Evolutionary conservation across 257 asterid species (phyloP).

Genomic region (Echites panduratus): DNA sequence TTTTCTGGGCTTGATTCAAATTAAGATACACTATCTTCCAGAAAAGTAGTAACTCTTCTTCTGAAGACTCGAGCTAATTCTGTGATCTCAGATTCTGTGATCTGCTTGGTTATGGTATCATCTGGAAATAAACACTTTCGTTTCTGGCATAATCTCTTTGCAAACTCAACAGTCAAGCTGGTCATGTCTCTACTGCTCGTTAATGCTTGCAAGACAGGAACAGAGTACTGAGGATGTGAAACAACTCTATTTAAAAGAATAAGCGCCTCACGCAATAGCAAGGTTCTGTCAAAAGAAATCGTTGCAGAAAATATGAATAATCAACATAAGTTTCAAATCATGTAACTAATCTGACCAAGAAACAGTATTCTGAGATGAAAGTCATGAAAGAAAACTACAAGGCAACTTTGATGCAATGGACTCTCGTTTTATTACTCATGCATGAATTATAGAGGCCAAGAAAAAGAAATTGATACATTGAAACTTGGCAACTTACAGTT

Average conservation of each 20-base stretch:
- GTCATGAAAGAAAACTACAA: background rate
- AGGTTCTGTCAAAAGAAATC: slow-evolving; percentile 39
- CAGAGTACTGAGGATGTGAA: slow-evolving; percentile 73
- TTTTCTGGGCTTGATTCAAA: background rate
- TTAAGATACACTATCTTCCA: slow-evolving; percentile 52
- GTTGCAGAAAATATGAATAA: background rate
- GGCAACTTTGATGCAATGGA: background rate
- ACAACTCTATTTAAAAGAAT: slow-evolving; percentile 77
- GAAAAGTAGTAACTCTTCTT: slow-evolving; percentile 56
- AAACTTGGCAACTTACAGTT: background rate
- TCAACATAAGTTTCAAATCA: background rate
- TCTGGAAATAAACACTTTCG: slow-evolving; percentile 44
- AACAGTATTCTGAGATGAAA: background rate
- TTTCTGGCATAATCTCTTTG: slow-evolving; percentile 56
- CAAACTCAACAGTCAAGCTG: slow-evolving; percentile 52
- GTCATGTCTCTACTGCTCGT: slow-evolving; percentile 53
- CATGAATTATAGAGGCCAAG: background rate
- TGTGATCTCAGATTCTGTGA: slow-evolving; percentile 58
- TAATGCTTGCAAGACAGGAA: slow-evolving; percentile 52
- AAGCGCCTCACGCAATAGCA: slow-evolving; percentile 80
- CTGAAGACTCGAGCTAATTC: slow-evolving; percentile 71
- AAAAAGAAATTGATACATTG: background rate
- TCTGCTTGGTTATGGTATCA: slow-evolving; percentile 39
- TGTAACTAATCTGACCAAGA: background rate
- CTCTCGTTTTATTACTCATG: background rate